Evolutionary conservation across 768 basidiomycete species (phyloP), one percentile per base, ranked within the genome.

Genomic region (Lactifluus echinatus): DNA sequence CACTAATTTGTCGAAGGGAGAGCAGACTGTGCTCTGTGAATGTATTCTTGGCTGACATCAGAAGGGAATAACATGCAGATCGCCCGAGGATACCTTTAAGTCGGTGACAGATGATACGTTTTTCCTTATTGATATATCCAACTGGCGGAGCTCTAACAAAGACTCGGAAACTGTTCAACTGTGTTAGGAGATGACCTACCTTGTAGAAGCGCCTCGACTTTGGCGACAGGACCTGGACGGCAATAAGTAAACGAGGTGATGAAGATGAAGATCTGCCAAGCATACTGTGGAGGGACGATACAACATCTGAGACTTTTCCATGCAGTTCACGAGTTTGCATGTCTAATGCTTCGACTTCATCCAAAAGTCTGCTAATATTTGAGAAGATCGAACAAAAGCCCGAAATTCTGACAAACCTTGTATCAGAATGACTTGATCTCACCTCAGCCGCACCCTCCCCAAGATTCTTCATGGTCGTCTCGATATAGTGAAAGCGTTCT

Each of bases 1-100:
- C 67, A 59, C 90, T 88, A 60, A 96, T 88, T 55, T 80, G 82
- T 37, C 86, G 84, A 6, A 98, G 76, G 15, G 79, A 75, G 10
- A 74, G 69, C 24, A 96, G 71, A 62, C 77, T 82, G 65, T 83
- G 82, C 48, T 79, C 79, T 2, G 86, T 89, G 64, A 82, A 87
- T 5, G 78, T 72, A 64, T 91, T 91, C 87, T 92, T 59, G 58
- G 57, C 6, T 6, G 2, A 19, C 28, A 43, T 64, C 8, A 52
- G 50, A 45, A 33, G 1, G 19, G 19, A 44, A 40, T 3, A 6
- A 29, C 2, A 21, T 21, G 47, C 40, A 46, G 19, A 42, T 10
- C n/a, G 23, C 8, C 48, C 15, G 28, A 11, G 26, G 24, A 23
- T 52, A 63, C 63, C 63, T 63, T 63, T 24, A 62, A 31, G 21